phyloP scores from a whole-genome alignment of 352 stramenopile species.

The Pythium biforme region DNA sequence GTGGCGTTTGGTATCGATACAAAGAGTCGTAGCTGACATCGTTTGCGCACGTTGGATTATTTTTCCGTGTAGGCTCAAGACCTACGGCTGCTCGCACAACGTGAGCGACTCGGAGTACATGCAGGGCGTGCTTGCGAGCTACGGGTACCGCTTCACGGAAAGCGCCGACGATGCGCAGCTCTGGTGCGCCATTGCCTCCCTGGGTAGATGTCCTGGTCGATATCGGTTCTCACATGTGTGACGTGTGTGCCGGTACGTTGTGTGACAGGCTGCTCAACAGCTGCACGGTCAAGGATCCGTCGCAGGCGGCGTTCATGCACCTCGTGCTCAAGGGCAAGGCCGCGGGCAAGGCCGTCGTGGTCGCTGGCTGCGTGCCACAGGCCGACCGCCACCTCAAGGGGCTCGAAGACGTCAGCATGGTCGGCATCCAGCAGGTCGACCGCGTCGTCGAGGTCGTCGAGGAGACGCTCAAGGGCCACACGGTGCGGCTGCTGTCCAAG shows the following conservation, averaged over 20 bases:
- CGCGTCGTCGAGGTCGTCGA: constrained; percentile 91
- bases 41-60: too few species aligned
- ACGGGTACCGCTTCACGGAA: constrained; percentile 88
- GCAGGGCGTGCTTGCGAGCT: constrained; percentile 86
- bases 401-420: constrained; percentile 82
- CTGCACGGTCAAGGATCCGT: constrained; percentile 94
- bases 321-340: constrained; percentile 78
- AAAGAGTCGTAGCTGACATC: too few species aligned
- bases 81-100: constrained; percentile 93
- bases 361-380: constrained; percentile 91
- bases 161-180: constrained; percentile 75
- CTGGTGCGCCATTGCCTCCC: constrained; percentile 36
- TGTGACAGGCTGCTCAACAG: constrained; percentile 82
- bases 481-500: constrained; percentile 80
- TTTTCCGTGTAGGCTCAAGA: constrained; percentile 61
- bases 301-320: constrained; percentile 89
- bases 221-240: too few species aligned
- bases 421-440: constrained; percentile 92
- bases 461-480: constrained; percentile 90
- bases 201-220: neutral
- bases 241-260: neutral
- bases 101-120: constrained; percentile 94
- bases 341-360: constrained; percentile 84
- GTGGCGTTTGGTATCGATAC: too few species aligned
- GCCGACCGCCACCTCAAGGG: constrained; percentile 82